These are phyloP conservation scores for Calocybe cyanea DNA, from an alignment of 768 basidiomycete genomes.

Conservation along the genomic window DNA sequence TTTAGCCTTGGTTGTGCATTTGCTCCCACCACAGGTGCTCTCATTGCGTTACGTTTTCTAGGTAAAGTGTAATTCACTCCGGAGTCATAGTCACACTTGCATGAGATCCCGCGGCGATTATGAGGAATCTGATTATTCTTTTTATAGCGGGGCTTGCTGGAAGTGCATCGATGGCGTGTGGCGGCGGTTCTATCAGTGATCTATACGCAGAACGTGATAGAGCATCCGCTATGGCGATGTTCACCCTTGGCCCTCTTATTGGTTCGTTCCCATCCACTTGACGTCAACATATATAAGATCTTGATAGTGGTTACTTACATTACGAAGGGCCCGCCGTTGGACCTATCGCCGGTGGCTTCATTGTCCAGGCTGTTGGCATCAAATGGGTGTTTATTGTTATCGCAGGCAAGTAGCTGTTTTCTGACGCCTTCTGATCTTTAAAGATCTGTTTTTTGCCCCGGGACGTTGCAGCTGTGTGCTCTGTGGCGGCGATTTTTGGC, in stretches of 20 bases:
- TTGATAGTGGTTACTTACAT: conserved; percentile 9
- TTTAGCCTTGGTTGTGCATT: conserved; percentile 70
- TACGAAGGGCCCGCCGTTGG: conserved; percentile 46
- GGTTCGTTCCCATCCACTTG: conserved; percentile 25
- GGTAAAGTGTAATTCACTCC: conserved; percentile 27
- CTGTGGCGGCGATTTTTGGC: conserved; percentile 39
- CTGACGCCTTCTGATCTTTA: neutral
- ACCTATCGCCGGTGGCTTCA: conserved; percentile 63
- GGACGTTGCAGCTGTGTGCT: conserved; percentile 32
- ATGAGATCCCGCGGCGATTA: too few relatives aligned
- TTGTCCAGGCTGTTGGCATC: conserved; percentile 52
- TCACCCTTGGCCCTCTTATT: conserved; percentile 56
- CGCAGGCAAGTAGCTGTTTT: conserved; percentile 23
- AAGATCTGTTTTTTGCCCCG: neutral
- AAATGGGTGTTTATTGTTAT: conserved; percentile 58
- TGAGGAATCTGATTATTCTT: neutral
- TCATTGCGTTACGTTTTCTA: conserved; percentile 66
- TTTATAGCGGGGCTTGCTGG: conserved; percentile 55
- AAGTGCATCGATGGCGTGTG: conserved; percentile 58
- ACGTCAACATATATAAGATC: neutral
- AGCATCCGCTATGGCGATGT: conserved; percentile 64
- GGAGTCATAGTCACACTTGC: neutral
- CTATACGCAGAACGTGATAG: conserved; percentile 53
- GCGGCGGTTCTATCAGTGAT: conserved; percentile 63
- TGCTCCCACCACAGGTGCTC: conserved; percentile 46